These are phyloP conservation scores for Lasiosphaeriaceae sp. DNA, from an alignment of 495 filamentous ascomycete genomes.

Conservation along the genomic window DNA sequence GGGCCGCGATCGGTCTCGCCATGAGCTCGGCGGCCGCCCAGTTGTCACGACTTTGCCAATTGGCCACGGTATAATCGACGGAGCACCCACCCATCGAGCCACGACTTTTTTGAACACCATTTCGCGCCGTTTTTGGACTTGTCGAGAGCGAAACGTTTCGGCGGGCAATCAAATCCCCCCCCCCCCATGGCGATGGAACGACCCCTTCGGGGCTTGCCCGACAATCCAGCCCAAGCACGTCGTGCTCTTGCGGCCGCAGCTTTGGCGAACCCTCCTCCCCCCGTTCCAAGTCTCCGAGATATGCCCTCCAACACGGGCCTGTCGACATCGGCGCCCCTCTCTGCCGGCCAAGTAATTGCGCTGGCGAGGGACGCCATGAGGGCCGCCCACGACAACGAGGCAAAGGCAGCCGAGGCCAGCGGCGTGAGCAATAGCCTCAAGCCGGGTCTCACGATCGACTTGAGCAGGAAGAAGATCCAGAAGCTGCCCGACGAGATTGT, in stretches of 20 bases:
- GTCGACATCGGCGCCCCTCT: conserved; percentile 38
- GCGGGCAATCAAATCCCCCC: too few relatives aligned
- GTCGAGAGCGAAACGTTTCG: too few relatives aligned
- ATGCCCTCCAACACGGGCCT: conserved; percentile 30
- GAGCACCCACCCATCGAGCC: not conserved
- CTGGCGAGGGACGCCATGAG: conserved; percentile 64
- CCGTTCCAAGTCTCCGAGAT: conserved; percentile 35
- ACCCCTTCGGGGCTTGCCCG: conserved; percentile 33
- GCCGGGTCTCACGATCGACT: conserved; percentile 79
- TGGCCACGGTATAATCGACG: conserved; percentile 8
- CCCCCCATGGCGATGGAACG: conserved; percentile 27
- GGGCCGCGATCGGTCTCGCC: conserved; percentile 16
- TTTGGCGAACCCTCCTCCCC: conserved; percentile 32
- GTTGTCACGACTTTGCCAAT: conserved; percentile 19
- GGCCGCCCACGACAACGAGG: conserved; percentile 64
- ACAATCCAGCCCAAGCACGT: conserved; percentile 38
- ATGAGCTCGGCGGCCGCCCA: conserved; percentile 23
- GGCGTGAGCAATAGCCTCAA: conserved; percentile 66
- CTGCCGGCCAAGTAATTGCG: conserved; percentile 47
- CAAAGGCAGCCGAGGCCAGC: conserved; percentile 62
- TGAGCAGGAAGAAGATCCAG: conserved; percentile 77
- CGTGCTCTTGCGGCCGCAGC: conserved; percentile 32
- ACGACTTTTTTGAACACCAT: not conserved
- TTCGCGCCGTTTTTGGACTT: not conserved
- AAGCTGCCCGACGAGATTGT: conserved; percentile 84